Evolutionary conservation across 1,139 yeast genomes (phyloP), one percentile per base, ranked within the genome.

Genomic region (Debaryomyces robertsiae): DNA sequence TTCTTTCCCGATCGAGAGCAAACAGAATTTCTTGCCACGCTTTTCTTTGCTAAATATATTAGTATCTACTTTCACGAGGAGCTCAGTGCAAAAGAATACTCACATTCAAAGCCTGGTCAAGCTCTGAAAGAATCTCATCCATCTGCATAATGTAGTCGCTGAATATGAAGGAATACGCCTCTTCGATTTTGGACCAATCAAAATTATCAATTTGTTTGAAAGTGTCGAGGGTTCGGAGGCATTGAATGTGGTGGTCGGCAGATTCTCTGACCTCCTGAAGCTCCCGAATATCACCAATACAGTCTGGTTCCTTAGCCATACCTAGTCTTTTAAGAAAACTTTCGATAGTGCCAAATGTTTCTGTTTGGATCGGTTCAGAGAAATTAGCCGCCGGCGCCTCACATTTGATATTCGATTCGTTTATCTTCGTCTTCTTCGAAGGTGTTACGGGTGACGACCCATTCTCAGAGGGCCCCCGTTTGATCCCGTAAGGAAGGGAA

Each of bases 1-100:
- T 55, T 27, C 51, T 47, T 42, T 54, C 58, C 17, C 53, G 48
- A 38, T 60, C 65, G 25, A 53, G 36, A 9, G 50, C 42, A 34
- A 49, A 56, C 4, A 48, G 52, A 5, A 55, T 35, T 33, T 57
- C 62, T 39, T 55, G 57, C 60, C 61, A 57, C 14, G 52, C 45
- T 25, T 45, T 51, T 32, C 41, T 41, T 19, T 54, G 47, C 54
- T 54, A 13, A 15, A 4, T 9, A 6, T 9, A 9, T 33, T 24
- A 33, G 30, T 33, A 33, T 27, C n/a, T 5, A 10, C 1, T 27
- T 24, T 22, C 24, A 11, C 6, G 10, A 25, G 14, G 18, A 4
- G 4, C 11, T 11, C 14, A 11, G 18, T 11, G n/a, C 4, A n/a
- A 17, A 11, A 15, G 17, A 27, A 25, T 33, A 33, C 15, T 16